Base-by-base conservation (phyloP, 192 early-diverging fungal species). In the Podila minutissima region DNA sequence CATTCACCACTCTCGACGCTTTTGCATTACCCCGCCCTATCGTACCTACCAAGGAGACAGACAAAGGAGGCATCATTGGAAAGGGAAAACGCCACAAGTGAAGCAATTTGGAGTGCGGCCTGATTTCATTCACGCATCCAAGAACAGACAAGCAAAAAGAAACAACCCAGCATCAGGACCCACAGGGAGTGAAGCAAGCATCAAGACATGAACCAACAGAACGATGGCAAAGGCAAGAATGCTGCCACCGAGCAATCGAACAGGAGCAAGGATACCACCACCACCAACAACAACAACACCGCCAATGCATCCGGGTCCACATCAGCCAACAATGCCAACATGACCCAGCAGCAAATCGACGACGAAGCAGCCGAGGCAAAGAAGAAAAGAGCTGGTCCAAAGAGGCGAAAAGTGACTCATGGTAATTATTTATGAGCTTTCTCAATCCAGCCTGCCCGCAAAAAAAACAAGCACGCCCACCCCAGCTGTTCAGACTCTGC, bases 361-460 rank as follows among this genome's bases (percentile, higher is more conserved):
- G 72, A 68, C 13, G 77, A 78, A 8, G 66, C 71, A 28, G 59
- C 67, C 1, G 89, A 90, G 22, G 62, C 85, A 48, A 90, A 89
- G 71, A 90, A 89, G 82, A 90, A 90, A 66, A 64, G 88, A 66
- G 77, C 85, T 4, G 89, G 86, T 2, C 87, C 89, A 6, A 90
- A 90, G 62, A 63, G 89, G 74, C 72, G 88, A 75, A 90, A 90
- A 71, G 89, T 90, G 37, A 88, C 89, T 46, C 87, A 90, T 74
- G 89, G 89, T 88, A 88, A 38, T 20, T 20, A 38, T 11, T 35
- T 41, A 19, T 22, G 33, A 15, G 64, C 22, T n/a, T 57, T 9
- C 31, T 24, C 11, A 51, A n/a, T 22, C n/a, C 28, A 19, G 2
- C 17, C 22, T 46, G 1, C 20, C 49, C n/a, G 41, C 17, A 12